These are phyloP conservation scores for Chaetomiaceae sp. DNA, from an alignment of 2,329 filamentous ascomycete genomes.

Conservation along the genomic window DNA sequence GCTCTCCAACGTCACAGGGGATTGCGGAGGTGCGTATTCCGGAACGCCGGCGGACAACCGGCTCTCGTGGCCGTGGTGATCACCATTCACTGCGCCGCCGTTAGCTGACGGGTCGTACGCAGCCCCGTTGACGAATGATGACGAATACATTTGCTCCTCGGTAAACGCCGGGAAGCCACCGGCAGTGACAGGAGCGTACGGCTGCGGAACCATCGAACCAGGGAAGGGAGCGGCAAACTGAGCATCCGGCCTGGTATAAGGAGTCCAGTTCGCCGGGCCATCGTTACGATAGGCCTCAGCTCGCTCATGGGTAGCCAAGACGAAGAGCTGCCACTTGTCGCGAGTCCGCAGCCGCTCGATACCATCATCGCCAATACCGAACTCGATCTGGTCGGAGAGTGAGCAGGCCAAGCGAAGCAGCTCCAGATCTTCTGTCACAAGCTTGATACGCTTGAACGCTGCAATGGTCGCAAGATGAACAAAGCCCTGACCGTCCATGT, in stretches of 20 bases:
- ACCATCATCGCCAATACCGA: constrained; percentile 69
- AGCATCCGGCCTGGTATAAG: constrained; percentile 23
- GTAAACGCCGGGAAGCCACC: constrained; percentile 28
- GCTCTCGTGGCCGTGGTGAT: constrained; percentile 39
- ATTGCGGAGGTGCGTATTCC: constrained; percentile 50
- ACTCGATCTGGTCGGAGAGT: constrained; percentile 68
- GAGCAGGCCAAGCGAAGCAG: constrained; percentile 71
- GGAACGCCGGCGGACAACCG: constrained; percentile 60
- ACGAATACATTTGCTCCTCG: constrained; percentile 31
- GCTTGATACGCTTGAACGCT: constrained; percentile 79
- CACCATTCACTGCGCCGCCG: constrained; percentile 38
- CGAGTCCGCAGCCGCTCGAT: constrained; percentile 72
- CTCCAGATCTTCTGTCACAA: constrained; percentile 66
- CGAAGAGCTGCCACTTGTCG: constrained; percentile 75
- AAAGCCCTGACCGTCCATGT: constrained; percentile 95
- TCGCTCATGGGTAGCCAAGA: constrained; percentile 67
- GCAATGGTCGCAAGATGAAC: constrained; percentile 75
- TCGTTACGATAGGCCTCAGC: constrained; percentile 69
- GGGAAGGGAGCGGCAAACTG: constrained; percentile 29
- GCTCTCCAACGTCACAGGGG: constrained; percentile 30
- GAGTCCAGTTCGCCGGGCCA: constrained; percentile 49
- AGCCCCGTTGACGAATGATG: constrained; percentile 32
- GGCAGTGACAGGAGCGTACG: constrained; percentile 28
- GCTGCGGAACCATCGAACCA: constrained; percentile 18
- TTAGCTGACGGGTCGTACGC: constrained; percentile 30